Evolutionary conservation across 345 rosid genomes (phyloP).

Genomic region (Aurinia saxatilis): DNA sequence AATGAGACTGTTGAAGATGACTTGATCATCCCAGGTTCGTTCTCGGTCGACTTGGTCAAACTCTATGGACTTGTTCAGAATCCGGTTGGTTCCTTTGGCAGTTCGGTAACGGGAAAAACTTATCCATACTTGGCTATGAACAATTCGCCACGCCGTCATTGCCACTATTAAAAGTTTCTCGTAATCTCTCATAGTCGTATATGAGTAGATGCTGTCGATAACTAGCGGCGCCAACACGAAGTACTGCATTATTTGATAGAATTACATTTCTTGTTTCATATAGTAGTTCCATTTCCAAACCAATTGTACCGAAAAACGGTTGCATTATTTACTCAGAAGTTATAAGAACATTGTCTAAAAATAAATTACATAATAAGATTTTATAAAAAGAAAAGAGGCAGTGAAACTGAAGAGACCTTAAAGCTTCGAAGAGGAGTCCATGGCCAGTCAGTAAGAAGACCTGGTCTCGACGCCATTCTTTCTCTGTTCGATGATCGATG

Average conservation of each 20-base stretch:
- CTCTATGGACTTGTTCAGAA: slow-evolving; percentile 48
- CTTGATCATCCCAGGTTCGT: slow-evolving; percentile 53
- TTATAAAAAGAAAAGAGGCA: not conserved
- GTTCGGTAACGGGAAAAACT: slow-evolving; percentile 38
- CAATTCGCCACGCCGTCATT: slow-evolving; percentile 22
- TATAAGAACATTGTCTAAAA: not conserved
- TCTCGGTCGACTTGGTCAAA: slow-evolving; percentile 64
- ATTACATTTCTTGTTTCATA: no score
- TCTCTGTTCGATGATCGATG: not conserved
- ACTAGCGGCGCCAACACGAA: slow-evolving; percentile 46
- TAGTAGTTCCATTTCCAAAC: no score
- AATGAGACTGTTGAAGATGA: slow-evolving; percentile 27
- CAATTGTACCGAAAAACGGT: no score
- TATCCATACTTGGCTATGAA: slow-evolving; percentile 56
- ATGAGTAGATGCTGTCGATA: slow-evolving; percentile 34
- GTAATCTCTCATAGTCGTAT: not conserved
- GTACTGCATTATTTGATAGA: slow-evolving; percentile 22
- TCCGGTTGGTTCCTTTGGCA: slow-evolving; percentile 42
- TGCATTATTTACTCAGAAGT: no score
- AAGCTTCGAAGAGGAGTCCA: slow-evolving; percentile 39
- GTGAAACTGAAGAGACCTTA: slow-evolving; percentile 30
- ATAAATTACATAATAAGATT: no score
- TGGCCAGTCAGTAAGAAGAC: slow-evolving; percentile 40
- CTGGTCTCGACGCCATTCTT: slow-evolving; percentile 37
- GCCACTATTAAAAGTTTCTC: slow-evolving; percentile 36